A percentile compares a stretch with the other conserved stretches of the same genome.
Conservation (phyloP, 768 basidiomycete genomes). For the Suillus tomentosus region DNA sequence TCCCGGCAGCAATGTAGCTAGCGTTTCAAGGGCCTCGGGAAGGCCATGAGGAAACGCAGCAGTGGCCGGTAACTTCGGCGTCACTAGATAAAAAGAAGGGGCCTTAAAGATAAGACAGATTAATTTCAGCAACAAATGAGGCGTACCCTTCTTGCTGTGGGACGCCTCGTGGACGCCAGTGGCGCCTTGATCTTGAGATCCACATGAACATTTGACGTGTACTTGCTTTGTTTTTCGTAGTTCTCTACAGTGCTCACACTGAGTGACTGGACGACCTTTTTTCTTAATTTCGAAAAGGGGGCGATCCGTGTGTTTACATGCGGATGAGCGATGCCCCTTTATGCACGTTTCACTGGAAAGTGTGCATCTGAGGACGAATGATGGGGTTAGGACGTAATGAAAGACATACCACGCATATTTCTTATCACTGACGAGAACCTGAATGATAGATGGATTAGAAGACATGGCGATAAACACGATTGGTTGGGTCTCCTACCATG, state of each 20-base stretch:
- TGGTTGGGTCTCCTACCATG: slow-evolving; percentile 22
- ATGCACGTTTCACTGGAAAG: slow-evolving; percentile 81
- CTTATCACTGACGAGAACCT: slow-evolving; percentile 74
- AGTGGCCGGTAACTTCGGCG: slow-evolving; percentile 60
- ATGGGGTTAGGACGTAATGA: slow-evolving; percentile 3
- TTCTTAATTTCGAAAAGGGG: slow-evolving; percentile 82
- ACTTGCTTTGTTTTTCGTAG: slow-evolving; percentile 48
- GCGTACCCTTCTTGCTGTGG: slow-evolving; percentile 66
- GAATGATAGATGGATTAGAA: slow-evolving; percentile 8
- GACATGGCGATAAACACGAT: slow-evolving; percentile 43
- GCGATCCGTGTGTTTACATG: slow-evolving; percentile 86
- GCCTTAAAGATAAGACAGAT: slow-evolving; percentile 49
- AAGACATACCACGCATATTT: slow-evolving; percentile 80
- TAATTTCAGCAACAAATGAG: slow-evolving; percentile 17
- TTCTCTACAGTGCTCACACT: slow-evolving; percentile 53
- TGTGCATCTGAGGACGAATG: slow-evolving; percentile 14
- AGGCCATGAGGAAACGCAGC: slow-evolving; percentile 84
- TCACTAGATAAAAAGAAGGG: slow-evolving; percentile 41
- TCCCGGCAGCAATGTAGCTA: slow-evolving; percentile 33
- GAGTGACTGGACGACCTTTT: slow-evolving; percentile 59
- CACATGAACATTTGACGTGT: slow-evolving; percentile 46
- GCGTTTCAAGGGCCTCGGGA: slow-evolving; percentile 66
- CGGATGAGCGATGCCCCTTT: slow-evolving; percentile 89
- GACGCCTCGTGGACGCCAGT: slow-evolving; percentile 22
- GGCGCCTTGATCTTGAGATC: slow-evolving; percentile 39